Percentiles rank a stretch among this genome's conserved stretches.
Evolutionary conservation across 2,329 filamentous ascomycete genomes (phyloP).

Genomic region (Aspergillus sp.): DNA sequence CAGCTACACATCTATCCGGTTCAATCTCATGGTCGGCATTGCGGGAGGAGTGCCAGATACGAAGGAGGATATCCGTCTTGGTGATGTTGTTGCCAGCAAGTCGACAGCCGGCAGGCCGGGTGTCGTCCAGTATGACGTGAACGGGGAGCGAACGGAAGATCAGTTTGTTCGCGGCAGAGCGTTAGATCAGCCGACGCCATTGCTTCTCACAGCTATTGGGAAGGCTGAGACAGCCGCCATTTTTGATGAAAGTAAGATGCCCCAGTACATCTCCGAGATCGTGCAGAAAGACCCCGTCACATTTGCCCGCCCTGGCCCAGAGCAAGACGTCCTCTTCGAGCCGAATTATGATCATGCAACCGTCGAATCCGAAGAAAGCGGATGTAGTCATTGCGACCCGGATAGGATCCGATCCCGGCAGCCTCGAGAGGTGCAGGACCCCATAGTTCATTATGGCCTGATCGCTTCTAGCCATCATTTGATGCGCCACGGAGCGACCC

Average conservation of each 20-base stretch:
- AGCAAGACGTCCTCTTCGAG: not conserved
- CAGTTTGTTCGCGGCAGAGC: not conserved
- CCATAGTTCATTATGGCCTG: not conserved
- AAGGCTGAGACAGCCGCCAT: not conserved
- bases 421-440: not conserved
- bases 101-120: conserved; percentile 13
- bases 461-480: not conserved
- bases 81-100: conserved; percentile 28
- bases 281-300: not conserved
- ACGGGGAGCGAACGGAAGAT: conserved; percentile 13
- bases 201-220: not conserved
- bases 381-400: not conserved
- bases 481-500: not conserved
- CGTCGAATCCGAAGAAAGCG: no score
- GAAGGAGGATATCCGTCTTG: conserved; percentile 26
- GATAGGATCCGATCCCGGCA: not conserved
- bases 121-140: conserved; percentile 30
- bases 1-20: conserved; percentile 19
- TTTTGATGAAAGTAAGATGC: no score
- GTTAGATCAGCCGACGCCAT: not conserved
- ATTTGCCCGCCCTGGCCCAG: not conserved
- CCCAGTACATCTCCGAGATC: no score
- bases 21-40: conserved; percentile 46
- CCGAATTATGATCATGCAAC: not conserved
- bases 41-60: conserved; percentile 32